Evolutionary conservation across 306 rosid species (phyloP).

Genomic region (Casuarina cunninghamiana): DNA sequence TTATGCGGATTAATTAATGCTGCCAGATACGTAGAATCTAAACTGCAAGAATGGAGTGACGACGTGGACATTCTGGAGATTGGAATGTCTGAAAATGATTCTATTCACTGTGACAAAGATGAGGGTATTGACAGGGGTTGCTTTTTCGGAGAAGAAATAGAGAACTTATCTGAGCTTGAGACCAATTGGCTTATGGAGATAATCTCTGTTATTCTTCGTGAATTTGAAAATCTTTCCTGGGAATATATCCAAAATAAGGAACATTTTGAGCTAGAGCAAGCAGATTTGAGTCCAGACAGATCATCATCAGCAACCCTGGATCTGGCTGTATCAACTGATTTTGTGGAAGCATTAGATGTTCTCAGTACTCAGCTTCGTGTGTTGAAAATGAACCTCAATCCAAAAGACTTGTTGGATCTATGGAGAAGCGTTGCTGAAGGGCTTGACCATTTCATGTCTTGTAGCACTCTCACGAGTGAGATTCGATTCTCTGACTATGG

Average conservation of each 20-base stretch:
- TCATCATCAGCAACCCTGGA: slow-evolving; percentile 30
- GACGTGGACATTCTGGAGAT: slow-evolving; percentile 64
- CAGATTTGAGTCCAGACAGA: slow-evolving; percentile 22
- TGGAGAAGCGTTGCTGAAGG: slow-evolving; percentile 82
- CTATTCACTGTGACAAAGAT: slow-evolving; percentile 33
- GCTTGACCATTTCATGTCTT: slow-evolving; percentile 62
- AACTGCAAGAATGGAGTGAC: slow-evolving; percentile 72
- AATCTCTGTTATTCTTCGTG: slow-evolving; percentile 57
- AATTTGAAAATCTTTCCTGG: slow-evolving; percentile 61
- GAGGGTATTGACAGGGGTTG: slow-evolving; percentile 22
- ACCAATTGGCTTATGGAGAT: slow-evolving; percentile 74
- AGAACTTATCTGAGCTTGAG: slow-evolving; percentile 63
- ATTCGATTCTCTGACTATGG: slow-evolving; percentile 34
- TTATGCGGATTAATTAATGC: slow-evolving; percentile 57
- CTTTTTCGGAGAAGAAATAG: slow-evolving; percentile 63
- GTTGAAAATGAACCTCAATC: slow-evolving; percentile 48
- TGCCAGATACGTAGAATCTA: slow-evolving; percentile 57
- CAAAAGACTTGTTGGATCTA: slow-evolving; percentile 60
- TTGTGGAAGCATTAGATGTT: slow-evolving; percentile 55
- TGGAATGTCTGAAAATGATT: slow-evolving; percentile 57
- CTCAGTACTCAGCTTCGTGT: slow-evolving; percentile 46
- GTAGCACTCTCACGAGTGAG: slow-evolving; percentile 38
- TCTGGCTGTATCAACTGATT: slow-evolving; percentile 42
- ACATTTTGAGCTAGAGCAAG: slow-evolving; percentile 36
- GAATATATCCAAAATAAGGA: slow-evolving; percentile 49